Evolutionary conservation across 305 asterid genomes (phyloP), one percentile per base, ranked within the genome.

Genomic region (Withania somnifera): DNA sequence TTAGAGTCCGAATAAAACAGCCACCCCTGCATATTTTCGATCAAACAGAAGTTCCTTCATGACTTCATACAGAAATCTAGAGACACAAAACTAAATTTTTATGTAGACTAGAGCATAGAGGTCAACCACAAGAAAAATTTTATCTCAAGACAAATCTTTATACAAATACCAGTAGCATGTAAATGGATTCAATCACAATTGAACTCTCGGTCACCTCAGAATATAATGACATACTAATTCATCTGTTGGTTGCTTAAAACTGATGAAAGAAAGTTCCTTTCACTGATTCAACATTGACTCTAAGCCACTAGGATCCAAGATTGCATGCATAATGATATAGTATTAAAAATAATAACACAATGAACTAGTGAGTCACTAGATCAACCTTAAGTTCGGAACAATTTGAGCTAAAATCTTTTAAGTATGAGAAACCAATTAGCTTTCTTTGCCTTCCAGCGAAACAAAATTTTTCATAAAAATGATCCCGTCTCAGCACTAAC

Each of bases 1-100:
- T 93, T 86, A 40, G 98, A 92, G 78, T 96, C 97, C n/a, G 99
- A 89, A 86, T 91, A 94, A 88, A 96, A 96, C 67, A 96, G 92
- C 99, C 99, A 96, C 34, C 99, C 99, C 99, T 96, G 90, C 82
- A 85, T 83, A 84, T 80, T 38, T 38, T 60, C 64, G 20, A 80
- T 51, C 80, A 82, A 69, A 11, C 42, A 58, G 45, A 81, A 24
- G 78, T 81, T 53, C 15, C 38, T 69, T 78, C 84, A 71, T 78
- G 61, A 50, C 26, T 26, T 64, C 17, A 28, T 66, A 36, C 78
- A 50, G 20, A 45, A 71, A 19, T 32, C 34, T 28, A 40, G 14
- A 68, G 54, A 22, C 56, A 56, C 56, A 66, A 51, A 68, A 52
- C 26, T 73, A 73, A 15, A 24, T 47, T 66, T 47, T 42, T 13